Percentiles rank a stretch among this genome's conserved stretches.
These are phyloP conservation scores for Camelina hispida DNA, from an alignment of 345 rosid genomes.

Conservation along the genomic window DNA sequence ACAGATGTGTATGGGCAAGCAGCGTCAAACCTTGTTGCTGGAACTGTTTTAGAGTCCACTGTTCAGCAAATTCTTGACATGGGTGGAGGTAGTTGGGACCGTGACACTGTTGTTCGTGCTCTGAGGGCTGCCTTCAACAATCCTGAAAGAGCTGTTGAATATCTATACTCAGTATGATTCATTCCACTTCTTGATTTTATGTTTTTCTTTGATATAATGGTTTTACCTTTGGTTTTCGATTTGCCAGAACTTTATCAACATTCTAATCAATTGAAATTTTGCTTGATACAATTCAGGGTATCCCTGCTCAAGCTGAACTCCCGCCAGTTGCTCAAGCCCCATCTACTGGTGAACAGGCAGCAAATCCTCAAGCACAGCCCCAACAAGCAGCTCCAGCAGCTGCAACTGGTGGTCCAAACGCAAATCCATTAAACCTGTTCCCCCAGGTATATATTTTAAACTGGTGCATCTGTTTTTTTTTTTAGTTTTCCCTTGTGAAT, in stretches of 20 bases:
- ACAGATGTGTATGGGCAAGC: slow-evolving; percentile 80
- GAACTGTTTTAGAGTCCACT: slow-evolving; percentile 72
- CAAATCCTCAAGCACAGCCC: slow-evolving; percentile 41
- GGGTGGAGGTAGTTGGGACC: slow-evolving; percentile 98
- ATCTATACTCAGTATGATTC: slow-evolving; percentile 78
- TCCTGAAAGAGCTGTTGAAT: slow-evolving; percentile 98
- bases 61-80: slow-evolving; percentile 94
- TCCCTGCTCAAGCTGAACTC: slow-evolving; percentile 48
- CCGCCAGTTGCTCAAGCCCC: slow-evolving; percentile 44
- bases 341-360: slow-evolving; percentile 41
- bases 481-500: not conserved
- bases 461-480: not conserved
- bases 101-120: slow-evolving; percentile 85
- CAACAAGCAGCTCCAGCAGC: slow-evolving; percentile 43
- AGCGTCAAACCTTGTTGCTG: slow-evolving; percentile 94
- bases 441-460: slow-evolving; percentile 40
- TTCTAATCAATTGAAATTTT: not conserved
- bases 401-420: slow-evolving; percentile 46
- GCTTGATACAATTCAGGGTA: slow-evolving; percentile 34
- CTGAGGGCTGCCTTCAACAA: slow-evolving; percentile 96
- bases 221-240: not conserved
- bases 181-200: slow-evolving; percentile 1
- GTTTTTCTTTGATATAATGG: not conserved
- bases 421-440: slow-evolving; percentile 45
- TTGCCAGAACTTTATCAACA: not conserved